phyloP scores from a whole-genome alignment of 192 early-diverging fungal species.

The Entophlyctis luteolus region DNA sequence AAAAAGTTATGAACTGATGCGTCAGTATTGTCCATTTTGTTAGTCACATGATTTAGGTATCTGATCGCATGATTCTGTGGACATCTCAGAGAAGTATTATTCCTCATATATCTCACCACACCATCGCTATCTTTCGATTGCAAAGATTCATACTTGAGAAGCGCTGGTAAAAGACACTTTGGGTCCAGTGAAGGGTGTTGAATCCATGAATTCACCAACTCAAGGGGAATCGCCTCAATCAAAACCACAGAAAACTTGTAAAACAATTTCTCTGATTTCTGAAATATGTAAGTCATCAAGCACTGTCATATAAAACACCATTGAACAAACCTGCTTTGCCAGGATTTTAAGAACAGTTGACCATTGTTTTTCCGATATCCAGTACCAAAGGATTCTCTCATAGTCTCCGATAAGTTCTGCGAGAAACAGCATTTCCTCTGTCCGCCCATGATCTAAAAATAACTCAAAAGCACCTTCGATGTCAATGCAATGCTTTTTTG shows the following conservation, averaged over 20 bases:
- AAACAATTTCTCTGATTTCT: constrained; percentile 72
- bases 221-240: constrained; percentile 79
- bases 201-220: constrained; percentile 84
- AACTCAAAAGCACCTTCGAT: constrained; percentile 70
- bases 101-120: background rate
- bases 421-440: constrained; percentile 62
- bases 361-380: constrained; percentile 75
- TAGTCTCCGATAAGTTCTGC: constrained; percentile 75
- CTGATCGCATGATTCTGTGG: constrained; percentile 83
- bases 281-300: background rate
- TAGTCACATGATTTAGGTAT: constrained; percentile 81
- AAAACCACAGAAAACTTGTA: constrained; percentile 85
- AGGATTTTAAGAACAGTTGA: constrained; percentile 72
- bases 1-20: constrained; percentile 91
- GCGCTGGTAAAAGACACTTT: constrained; percentile 78
- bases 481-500: constrained; percentile 38
- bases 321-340: constrained; percentile 60
- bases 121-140: background rate
- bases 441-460: constrained; percentile 80
- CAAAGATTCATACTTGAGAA: constrained; percentile 73
- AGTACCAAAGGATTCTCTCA: constrained; percentile 80
- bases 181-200: constrained; percentile 77
- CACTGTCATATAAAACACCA: constrained; percentile 4
- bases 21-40: constrained; percentile 74
- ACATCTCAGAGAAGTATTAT: background rate